Conservation (phyloP, 2,329 filamentous ascomycete species). For the Exophiala alcalophila region DNA sequence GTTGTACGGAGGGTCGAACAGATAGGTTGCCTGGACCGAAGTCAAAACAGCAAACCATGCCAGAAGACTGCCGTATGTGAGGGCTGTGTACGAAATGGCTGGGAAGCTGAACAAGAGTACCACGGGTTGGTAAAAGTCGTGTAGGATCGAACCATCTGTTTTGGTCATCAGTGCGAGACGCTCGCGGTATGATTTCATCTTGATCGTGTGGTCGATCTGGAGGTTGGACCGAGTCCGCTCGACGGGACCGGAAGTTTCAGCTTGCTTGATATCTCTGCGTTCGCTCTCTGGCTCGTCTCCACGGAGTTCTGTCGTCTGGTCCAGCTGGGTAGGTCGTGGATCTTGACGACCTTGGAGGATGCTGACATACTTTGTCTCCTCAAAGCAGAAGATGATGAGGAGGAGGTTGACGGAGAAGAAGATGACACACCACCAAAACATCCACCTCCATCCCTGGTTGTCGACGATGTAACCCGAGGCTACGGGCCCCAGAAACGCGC, state of each 20-base stretch:
- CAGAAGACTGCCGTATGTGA: constrained; percentile 41
- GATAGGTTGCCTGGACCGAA: constrained; percentile 35
- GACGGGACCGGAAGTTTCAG: neutral
- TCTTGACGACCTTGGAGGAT: constrained; percentile 18
- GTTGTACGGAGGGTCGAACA: constrained; percentile 36
- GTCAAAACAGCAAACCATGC: constrained; percentile 36
- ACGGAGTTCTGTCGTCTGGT: neutral
- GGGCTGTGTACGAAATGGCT: constrained; percentile 39
- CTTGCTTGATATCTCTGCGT: too few species aligned
- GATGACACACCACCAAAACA: constrained; percentile 37
- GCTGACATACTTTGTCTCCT: constrained; percentile 38
- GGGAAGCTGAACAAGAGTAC: constrained; percentile 22
- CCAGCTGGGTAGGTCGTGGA: neutral
- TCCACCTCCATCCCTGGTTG: constrained; percentile 37
- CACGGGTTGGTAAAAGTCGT: constrained; percentile 24
- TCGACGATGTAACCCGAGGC: constrained; percentile 35
- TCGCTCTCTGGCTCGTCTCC: too few species aligned
- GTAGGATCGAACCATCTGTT: constrained; percentile 34
- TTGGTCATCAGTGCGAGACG: constrained; percentile 33
- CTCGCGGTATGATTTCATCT: constrained; percentile 32
- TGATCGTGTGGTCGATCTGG: constrained; percentile 32
- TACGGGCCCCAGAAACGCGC: constrained; percentile 37
- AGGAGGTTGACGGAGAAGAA: constrained; percentile 33
- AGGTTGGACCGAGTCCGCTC: constrained; percentile 15
- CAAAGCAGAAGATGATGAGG: constrained; percentile 37